These are phyloP conservation scores for Boletus subcaerulescens DNA, from an alignment of 768 basidiomycete species.

Conservation along the genomic window DNA sequence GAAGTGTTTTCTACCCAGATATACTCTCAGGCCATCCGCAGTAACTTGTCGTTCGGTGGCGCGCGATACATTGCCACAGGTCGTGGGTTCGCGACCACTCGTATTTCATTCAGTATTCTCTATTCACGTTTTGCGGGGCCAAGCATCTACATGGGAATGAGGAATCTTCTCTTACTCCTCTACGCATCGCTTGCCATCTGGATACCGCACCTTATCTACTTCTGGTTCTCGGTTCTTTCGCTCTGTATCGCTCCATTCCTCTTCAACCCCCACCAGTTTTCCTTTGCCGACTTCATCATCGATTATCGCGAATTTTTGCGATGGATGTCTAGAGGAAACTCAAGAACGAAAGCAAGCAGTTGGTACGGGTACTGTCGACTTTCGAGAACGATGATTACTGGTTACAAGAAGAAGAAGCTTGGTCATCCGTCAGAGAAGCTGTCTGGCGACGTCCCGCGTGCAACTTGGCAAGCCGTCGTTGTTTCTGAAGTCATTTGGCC, in stretches of 20 bases:
- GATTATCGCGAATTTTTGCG: slow-evolving; percentile 98
- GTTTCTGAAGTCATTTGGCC: slow-evolving; percentile 83
- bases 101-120: slow-evolving; percentile 93
- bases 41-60: slow-evolving; percentile 96
- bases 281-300: slow-evolving; percentile 94
- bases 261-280: slow-evolving; percentile 99
- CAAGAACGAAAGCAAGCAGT: slow-evolving; percentile 91
- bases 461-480: slow-evolving; percentile 80
- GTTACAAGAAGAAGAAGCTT: slow-evolving; percentile 98
- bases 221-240: slow-evolving; percentile 96
- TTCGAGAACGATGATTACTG: slow-evolving; percentile 95
- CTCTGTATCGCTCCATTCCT: slow-evolving; percentile 96
- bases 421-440: slow-evolving; percentile 98
- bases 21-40: slow-evolving; percentile 94
- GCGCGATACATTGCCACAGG: slow-evolving; percentile 99
- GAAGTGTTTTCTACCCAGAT: slow-evolving; percentile 99
- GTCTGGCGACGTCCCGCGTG: slow-evolving; percentile 91
- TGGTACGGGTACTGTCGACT: slow-evolving; percentile 99
- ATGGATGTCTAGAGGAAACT: slow-evolving; percentile 99
- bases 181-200: slow-evolving; percentile 91
- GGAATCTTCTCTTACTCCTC: slow-evolving; percentile 85
- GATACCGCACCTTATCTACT: slow-evolving; percentile 95
- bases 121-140: slow-evolving; percentile 99
- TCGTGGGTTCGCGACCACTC: slow-evolving; percentile 96
- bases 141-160: slow-evolving; percentile 99